Base-by-base conservation (phyloP, 164 flowering plant species). In the Vitis cinerea region DNA sequence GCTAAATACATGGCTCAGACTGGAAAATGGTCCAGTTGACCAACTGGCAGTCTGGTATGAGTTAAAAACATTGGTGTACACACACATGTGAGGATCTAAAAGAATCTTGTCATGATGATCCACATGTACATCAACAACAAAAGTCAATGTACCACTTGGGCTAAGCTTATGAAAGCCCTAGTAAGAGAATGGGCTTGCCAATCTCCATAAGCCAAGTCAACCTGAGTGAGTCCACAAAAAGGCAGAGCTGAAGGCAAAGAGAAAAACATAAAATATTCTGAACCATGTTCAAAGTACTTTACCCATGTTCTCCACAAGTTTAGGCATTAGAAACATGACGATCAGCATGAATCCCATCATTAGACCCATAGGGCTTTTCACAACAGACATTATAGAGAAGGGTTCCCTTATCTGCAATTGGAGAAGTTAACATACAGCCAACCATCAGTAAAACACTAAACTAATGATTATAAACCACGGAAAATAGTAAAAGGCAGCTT, bases 311-410 rank as follows among this genome's bases (percentile, higher is more conserved):
- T 94, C 98, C 82, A 88, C 73, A 58, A 93, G 79, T 71, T 96
- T 93, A 61, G 99, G 99, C 97, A 96, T 88, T 65, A 96, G 58
- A 59, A 96, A 96, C 67, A 96, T 83, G 52, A 92, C 94, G 62
- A 96, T 9, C 59, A 90, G 27, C 99, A 96, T 96, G 81, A 96
- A 96, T 51, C 98, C 98, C 66, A 96, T 72, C 99, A 96, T 96
- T 79, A 96, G 85, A 76, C 98, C 99, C 98, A 96, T 93, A 50
- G 99, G 97, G 75, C 98, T 93, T 75, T 96, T 96, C 83, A 89
- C 76, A 53, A 96, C 55, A 30, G 95, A 86, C 92, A 96, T 82
- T 56, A 84, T 59, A 55, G 81, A 75, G 80, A 96, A 96, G 57
- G 99, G 98, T 78, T 93, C 99, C 74, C 97, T 78, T 71, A 85